A percentile compares a stretch with the other conserved stretches of the same genome.
Evolutionary conservation across 2,329 filamentous ascomycete genomes (phyloP).

Genomic region (Pleomassaria siparia): DNA sequence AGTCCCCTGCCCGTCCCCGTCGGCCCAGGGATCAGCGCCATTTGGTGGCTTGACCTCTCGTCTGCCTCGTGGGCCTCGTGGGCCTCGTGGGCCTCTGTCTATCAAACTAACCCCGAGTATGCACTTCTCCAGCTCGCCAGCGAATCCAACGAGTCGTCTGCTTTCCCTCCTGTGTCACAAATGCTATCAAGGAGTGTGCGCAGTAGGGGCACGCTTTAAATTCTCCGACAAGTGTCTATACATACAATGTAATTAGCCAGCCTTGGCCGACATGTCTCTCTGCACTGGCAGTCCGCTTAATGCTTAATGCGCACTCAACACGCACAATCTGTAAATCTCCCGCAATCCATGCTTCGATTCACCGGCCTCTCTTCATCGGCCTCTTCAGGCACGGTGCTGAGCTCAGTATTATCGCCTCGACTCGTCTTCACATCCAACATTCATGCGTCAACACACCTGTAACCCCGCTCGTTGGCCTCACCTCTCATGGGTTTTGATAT

Average conservation of each 20-base stretch:
- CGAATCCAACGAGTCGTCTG: not conserved
- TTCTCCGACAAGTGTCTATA: slow-evolving; percentile 18
- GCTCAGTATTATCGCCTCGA: slow-evolving; percentile 3
- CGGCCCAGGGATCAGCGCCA: slow-evolving; percentile 5
- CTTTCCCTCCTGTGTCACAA: not conserved
- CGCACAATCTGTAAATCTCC: slow-evolving; percentile 5
- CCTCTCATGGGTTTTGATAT: slow-evolving; percentile 5
- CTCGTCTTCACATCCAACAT: slow-evolving; percentile 2
- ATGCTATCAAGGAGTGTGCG: slow-evolving; percentile 2
- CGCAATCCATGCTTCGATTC: not conserved
- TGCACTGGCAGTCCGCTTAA: not conserved
- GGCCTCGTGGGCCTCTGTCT: not conserved
- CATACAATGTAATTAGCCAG: not conserved
- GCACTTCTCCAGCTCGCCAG: not conserved
- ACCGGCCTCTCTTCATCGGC: too few species aligned
- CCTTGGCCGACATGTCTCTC: too few species aligned
- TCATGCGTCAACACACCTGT: too few species aligned
- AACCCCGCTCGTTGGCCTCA: too few species aligned
- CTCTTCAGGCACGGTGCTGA: slow-evolving; percentile 12
- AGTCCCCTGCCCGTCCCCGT: not conserved
- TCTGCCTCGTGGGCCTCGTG: not conserved
- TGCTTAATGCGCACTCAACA: not conserved
- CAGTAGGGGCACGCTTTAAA: slow-evolving; percentile 7
- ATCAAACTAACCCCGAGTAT: not conserved
- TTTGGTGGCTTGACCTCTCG: slow-evolving; percentile 7